Evolutionary conservation across 306 rosid genomes (phyloP), one percentile per base, ranked within the genome.

Genomic region (Ormosia semicastrata): DNA sequence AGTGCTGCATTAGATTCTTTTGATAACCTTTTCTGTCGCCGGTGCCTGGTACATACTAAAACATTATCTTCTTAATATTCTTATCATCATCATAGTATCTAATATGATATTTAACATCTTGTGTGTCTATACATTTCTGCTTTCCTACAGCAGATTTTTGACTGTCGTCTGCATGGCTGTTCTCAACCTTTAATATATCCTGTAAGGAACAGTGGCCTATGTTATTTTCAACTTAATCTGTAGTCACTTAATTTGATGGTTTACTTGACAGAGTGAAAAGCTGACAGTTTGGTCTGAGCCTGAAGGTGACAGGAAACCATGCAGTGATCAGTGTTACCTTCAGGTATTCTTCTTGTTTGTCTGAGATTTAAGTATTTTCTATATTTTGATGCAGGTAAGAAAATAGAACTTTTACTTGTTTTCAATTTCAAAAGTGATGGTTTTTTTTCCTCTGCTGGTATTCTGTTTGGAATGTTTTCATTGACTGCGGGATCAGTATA

Each of bases 1-100:
- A 79, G 90, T 76, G 87, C 94, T 39, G 92, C 97, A 56, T 85
- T 95, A 86, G 99, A 95, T 92, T 95, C 99, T 85, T 92, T 95
- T 40, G 99, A 93, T 81, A 95, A 93, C 83, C 98, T 95, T 84
- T 95, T 95, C 75, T 95, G 98, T 81, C 95, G 98, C 33, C 97
- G 97, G 63, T 95, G 99, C 90, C 89, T 91, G 97, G 99, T 95
- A 85, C 50, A 81, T 50, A 36, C 63, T 84, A 79, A 77, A 76
- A 29, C 84, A 64, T 68, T 39, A 62, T 75, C n/a, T 60, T 67
- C 63, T 81, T 34, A 39, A 14, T 76, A n/a, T 85, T 72, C 10
- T 63, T 54, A 58, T 81, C 66, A 76, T 63, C 24, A 5, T 77
- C 69, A 58, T 56, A 54, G 62, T 73, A 47, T 70, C 64, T 57